Evolutionary conservation across 495 filamentous ascomycete genomes (phyloP), one percentile per base, ranked within the genome.

Genomic region (Annulohypoxylon maeteangense): DNA sequence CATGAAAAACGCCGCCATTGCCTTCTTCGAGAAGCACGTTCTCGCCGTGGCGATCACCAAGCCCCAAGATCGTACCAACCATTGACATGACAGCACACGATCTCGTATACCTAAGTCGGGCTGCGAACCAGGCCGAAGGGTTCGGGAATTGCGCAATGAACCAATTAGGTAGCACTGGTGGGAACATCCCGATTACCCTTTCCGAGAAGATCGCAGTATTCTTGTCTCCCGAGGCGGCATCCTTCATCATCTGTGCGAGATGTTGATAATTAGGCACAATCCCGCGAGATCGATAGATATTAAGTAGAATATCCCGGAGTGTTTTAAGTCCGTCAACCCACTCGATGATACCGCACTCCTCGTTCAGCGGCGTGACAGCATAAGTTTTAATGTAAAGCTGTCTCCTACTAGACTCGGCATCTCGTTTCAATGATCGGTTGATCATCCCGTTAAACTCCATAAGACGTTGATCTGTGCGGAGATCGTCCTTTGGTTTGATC

Each of bases 381-480:
- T 99, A 98, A 3, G 95, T 98, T 78, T 93, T 94, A 79, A 99
- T 97, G 75, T 98, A 92, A 80, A 83, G 76, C 48, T 82, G 92
- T 40, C 95, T 87, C 76, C 90, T 91, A 80, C 92, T 95, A 8
- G 93, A 90, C 75, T 97, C 95, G 14, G 93, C 90, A 73, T 98
- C 95, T 67, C 90, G 88, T 74, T 97, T 96, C 31, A 99, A 80
- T 23, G 93, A 92, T 62, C 96, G 87, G 76, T 98, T 98, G 81
- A 99, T 97, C 90, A 98, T 94, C 62, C 90, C 89, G 76, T 97
- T 98, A 85, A 98, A 99, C 76, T 98, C 96, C 96, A 99, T 98
- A 20, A 99, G 88, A 50, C 95, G 92, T 73, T 97, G 94, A 68
- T 99, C 95, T 71, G 97, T 98, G 6, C 95, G 91, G 4, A 99